Percentiles rank a stretch among this genome's conserved stretches.
Conservation (phyloP, 441 rosid genomes). For the Gossypium trilobum region DNA sequence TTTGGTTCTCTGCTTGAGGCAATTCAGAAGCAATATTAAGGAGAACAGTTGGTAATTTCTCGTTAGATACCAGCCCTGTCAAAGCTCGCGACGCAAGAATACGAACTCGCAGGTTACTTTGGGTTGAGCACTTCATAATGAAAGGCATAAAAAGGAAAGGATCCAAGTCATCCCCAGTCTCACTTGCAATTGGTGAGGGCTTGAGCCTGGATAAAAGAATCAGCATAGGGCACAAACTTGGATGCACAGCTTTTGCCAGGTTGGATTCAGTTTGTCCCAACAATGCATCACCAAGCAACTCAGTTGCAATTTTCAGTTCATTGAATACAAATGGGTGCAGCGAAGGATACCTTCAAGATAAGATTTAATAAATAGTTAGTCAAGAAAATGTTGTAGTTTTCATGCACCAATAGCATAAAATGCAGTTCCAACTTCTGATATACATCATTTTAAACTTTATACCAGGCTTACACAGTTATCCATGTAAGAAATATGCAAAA, state of each 20-base stretch:
- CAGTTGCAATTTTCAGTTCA: constrained; percentile 75
- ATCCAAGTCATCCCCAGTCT: constrained; percentile 81
- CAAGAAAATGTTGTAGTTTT: constrained; percentile 3
- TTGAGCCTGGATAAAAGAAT: constrained; percentile 91
- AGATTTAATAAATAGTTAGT: constrained; percentile 15
- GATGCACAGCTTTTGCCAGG: constrained; percentile 69
- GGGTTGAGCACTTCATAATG: constrained; percentile 84
- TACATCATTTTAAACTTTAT: neutral
- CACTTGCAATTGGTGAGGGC: constrained; percentile 83
- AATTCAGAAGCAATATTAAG: constrained; percentile 62
- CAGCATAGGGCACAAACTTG: constrained; percentile 91
- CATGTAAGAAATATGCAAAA: neutral
- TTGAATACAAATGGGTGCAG: constrained; percentile 74
- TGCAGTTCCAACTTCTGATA: neutral
- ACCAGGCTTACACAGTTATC: neutral
- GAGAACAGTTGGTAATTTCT: constrained; percentile 60
- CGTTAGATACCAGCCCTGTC: constrained; percentile 86
- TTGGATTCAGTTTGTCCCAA: constrained; percentile 50
- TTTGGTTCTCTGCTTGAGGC: constrained; percentile 31
- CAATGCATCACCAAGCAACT: constrained; percentile 39
- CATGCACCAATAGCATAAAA: neutral
- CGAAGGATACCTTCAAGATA: constrained; percentile 61
- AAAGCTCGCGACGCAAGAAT: constrained; percentile 89
- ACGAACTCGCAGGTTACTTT: constrained; percentile 77
- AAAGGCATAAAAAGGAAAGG: constrained; percentile 89